Evolutionary conservation across 106 monocot species (phyloP).

Genomic region (Phalaenopsis aphrodite): DNA sequence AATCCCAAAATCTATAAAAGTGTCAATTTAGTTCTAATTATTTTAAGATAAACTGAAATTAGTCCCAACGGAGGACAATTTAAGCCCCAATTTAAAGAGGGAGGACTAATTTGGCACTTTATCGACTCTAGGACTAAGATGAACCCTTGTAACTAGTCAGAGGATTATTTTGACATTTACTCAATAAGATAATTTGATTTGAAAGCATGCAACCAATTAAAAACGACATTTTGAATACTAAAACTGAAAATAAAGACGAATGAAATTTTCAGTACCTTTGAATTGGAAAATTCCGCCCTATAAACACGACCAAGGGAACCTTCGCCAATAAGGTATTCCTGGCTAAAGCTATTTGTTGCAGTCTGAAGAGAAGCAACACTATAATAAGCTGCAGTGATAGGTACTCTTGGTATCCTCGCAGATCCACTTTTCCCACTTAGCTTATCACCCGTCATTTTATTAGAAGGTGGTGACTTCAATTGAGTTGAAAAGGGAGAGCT

Average conservation of each 20-base stretch:
- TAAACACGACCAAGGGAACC: slow-evolving; percentile 92
- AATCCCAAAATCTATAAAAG: too few species aligned
- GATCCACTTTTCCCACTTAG: slow-evolving; percentile 37
- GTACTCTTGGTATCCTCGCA: slow-evolving; percentile 28
- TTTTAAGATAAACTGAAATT: too few species aligned
- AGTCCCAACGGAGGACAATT: too few species aligned
- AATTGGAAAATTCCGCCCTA: slow-evolving; percentile 66
- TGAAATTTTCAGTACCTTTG: slow-evolving; percentile 49
- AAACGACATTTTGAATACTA: neutral
- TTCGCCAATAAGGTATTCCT: slow-evolving; percentile 78
- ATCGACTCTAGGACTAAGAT: too few species aligned
- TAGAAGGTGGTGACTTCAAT: slow-evolving; percentile 36
- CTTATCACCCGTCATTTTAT: slow-evolving; percentile 35
- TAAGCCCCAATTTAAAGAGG: too few species aligned
- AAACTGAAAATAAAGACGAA: neutral
- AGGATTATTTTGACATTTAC: too few species aligned
- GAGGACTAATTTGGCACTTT: too few species aligned
- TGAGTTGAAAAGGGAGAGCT: slow-evolving; percentile 20
- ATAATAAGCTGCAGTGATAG: slow-evolving; percentile 66
- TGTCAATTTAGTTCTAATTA: too few species aligned
- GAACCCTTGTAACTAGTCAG: neutral
- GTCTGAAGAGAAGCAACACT: slow-evolving; percentile 74
- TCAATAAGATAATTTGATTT: neutral
- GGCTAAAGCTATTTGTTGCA: slow-evolving; percentile 83
- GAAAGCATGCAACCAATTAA: neutral